These are phyloP conservation scores for Sarocladiaceae sp. DNA, from an alignment of 2,329 filamentous ascomycete genomes.

Conservation along the genomic window DNA sequence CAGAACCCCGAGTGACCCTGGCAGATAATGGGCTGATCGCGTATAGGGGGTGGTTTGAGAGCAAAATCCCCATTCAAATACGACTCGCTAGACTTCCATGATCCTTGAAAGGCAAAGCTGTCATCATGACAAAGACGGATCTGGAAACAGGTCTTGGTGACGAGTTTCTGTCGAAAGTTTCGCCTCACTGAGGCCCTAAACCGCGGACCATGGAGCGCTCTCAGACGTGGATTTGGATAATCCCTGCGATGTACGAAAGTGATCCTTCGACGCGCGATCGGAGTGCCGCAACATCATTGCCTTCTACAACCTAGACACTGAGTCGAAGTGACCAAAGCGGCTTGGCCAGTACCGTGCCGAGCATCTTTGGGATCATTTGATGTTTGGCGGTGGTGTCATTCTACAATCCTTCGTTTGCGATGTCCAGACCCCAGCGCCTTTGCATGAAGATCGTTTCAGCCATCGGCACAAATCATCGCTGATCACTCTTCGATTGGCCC, in stretches of 20 bases:
- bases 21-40: not conserved
- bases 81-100: too few relatives aligned
- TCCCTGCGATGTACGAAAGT: not conserved
- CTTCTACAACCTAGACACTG: too few relatives aligned
- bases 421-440: not conserved
- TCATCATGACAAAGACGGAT: constrained; percentile 11
- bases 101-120: too few relatives aligned
- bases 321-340: too few relatives aligned
- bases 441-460: constrained; percentile 1
- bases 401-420: too few relatives aligned
- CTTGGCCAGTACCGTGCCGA: too few relatives aligned
- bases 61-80: not conserved
- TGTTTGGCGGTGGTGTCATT: too few relatives aligned
- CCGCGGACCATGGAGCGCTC: too few relatives aligned
- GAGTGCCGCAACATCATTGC: too few relatives aligned
- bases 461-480: not conserved
- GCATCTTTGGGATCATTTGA: too few relatives aligned
- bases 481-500: not conserved
- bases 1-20: not conserved
- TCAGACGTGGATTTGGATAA: too few relatives aligned
- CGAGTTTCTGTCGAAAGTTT: not conserved
- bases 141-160: not conserved
- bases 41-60: not conserved
- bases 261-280: too few relatives aligned
- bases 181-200: not conserved